These are phyloP conservation scores for Pichia nakasei DNA, from an alignment of 805 yeast genomes.

Conservation along the genomic window DNA sequence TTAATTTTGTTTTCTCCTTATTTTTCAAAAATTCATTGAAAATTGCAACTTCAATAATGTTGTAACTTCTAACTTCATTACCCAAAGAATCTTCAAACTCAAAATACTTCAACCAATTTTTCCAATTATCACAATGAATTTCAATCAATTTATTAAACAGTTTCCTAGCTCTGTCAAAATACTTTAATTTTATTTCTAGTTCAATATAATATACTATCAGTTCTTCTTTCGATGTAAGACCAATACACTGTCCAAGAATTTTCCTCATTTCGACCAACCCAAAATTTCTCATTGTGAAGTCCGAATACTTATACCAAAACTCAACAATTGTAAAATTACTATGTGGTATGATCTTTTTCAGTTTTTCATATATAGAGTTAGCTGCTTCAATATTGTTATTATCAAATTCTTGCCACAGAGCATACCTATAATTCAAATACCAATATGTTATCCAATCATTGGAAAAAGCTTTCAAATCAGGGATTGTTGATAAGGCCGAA, in stretches of 20 bases:
- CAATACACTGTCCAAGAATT: conserved; percentile 64
- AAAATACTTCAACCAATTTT: conserved; percentile 57
- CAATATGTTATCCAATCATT: conserved; percentile 60
- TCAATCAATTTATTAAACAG: conserved; percentile 63
- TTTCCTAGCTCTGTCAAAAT: conserved; percentile 71
- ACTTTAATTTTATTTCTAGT: conserved; percentile 59
- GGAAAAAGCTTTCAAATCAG: conserved; percentile 26
- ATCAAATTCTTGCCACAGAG: conserved; percentile 50
- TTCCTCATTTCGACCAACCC: conserved; percentile 49
- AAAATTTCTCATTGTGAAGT: conserved; percentile 63
- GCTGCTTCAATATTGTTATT: conserved; percentile 36
- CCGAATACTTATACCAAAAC: conserved; percentile 62
- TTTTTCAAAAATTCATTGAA: conserved; percentile 13
- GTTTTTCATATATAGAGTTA: conserved; percentile 40
- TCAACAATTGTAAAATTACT: conserved; percentile 56
- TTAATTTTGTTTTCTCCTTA: conserved; percentile 10
- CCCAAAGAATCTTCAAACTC: conserved; percentile 58
- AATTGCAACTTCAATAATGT: conserved; percentile 47
- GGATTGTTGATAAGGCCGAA: conserved; percentile 34
- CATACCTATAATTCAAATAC: conserved; percentile 59
- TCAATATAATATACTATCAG: conserved; percentile 57
- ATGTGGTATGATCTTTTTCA: conserved; percentile 49
- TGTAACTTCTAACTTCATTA: conserved; percentile 61
- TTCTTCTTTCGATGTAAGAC: conserved; percentile 51
- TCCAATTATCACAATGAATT: conserved; percentile 30